phyloP scores from a whole-genome alignment of 2,329 filamentous ascomycete genomes.

The Arachnomyces sp. region DNA sequence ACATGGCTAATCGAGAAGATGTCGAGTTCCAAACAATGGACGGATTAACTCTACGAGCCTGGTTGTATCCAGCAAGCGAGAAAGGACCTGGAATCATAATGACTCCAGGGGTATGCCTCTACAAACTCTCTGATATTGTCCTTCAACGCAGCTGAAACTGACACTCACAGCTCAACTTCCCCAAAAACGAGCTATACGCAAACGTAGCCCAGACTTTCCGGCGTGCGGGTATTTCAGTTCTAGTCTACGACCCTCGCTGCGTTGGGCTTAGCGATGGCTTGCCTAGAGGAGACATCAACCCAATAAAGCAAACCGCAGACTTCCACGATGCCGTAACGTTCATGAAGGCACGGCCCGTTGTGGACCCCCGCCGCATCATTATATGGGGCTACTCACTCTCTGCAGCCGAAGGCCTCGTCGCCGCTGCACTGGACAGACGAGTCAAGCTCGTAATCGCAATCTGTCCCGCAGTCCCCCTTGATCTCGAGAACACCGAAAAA shows the following conservation, averaged over 20 bases:
- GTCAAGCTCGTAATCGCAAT: conserved; percentile 19
- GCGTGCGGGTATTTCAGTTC: conserved; percentile 15
- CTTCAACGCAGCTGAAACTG: conserved; percentile 2
- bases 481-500: conserved; percentile 9
- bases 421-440: conserved; percentile 27
- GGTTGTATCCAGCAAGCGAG: conserved; percentile 26
- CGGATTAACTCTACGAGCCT: conserved; percentile 32
- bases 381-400: conserved; percentile 34
- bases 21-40: conserved; percentile 38
- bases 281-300: conserved; percentile 28
- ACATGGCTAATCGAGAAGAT: no score
- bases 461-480: conserved; percentile 15
- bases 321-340: conserved; percentile 33
- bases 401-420: conserved; percentile 18
- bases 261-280: conserved; percentile 26
- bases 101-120: conserved; percentile 13
- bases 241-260: conserved; percentile 28
- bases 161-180: conserved; percentile 20
- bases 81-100: conserved; percentile 15
- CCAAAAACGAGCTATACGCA: conserved; percentile 23
- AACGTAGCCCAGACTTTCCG: conserved; percentile 18
- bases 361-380: conserved; percentile 23
- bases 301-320: conserved; percentile 26
- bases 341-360: conserved; percentile 17
- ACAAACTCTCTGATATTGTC: conserved; percentile 2